Conservation (phyloP, 176 grass and related monocot species). For the Luzula sylvatica region DNA sequence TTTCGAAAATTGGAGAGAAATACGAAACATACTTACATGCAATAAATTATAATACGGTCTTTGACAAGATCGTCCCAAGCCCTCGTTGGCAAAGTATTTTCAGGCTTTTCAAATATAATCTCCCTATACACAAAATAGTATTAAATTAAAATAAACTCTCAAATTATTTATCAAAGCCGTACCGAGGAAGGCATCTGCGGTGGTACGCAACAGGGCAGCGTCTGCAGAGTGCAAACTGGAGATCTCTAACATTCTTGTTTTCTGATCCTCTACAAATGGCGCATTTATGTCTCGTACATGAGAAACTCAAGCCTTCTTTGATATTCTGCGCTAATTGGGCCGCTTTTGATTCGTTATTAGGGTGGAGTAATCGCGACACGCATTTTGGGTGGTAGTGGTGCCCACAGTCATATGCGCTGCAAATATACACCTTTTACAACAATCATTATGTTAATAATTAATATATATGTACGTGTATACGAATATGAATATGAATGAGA, state of each 20-base stretch:
- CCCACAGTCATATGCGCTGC: constrained; percentile 41
- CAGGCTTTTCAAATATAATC: constrained; percentile 28
- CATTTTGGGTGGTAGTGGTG: constrained; percentile 76
- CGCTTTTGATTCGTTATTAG: constrained; percentile 9
- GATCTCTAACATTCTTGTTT: constrained; percentile 25
- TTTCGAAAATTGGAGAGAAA: neutral
- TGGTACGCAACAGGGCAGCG: constrained; percentile 70
- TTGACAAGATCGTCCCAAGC: constrained; percentile 57
- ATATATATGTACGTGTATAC: neutral
- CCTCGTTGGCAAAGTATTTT: constrained; percentile 29
- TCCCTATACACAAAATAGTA: constrained; percentile 35
- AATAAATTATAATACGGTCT: constrained; percentile 59
- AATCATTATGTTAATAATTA: neutral
- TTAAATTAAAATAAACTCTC: neutral
- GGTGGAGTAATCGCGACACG: constrained; percentile 37
- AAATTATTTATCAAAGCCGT: neutral
- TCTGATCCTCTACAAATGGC: constrained; percentile 32
- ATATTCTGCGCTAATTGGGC: constrained; percentile 18
- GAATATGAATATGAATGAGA: neutral
- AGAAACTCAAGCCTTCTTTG: constrained; percentile 38
- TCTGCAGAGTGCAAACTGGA: constrained; percentile 73
- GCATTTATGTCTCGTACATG: constrained; percentile 64
- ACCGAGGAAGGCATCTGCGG: constrained; percentile 72
- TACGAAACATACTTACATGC: constrained; percentile 36
- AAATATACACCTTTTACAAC: constrained; percentile 59